phyloP scores from a whole-genome alignment of 805 yeast genomes.

The Scheffersomyces amazonensis region DNA sequence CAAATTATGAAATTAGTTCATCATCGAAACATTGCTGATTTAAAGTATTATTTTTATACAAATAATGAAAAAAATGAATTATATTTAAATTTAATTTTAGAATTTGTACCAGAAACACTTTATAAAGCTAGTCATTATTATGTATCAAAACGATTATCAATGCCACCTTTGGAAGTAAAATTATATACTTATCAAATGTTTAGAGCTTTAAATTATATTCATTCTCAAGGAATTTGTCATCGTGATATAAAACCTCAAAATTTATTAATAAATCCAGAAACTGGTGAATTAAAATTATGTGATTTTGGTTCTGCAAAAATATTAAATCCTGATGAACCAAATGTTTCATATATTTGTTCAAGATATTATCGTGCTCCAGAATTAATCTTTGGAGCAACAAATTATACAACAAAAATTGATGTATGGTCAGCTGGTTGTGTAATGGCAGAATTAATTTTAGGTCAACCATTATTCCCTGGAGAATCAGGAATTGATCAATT shows the following conservation, averaged over 20 bases:
- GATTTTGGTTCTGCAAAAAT: conserved; percentile 97
- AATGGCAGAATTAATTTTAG: conserved; percentile 92
- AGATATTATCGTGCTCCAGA: conserved; percentile 98
- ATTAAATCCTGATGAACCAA: conserved; percentile 85
- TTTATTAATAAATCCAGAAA: conserved; percentile 78
- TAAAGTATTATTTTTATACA: conserved; percentile 83
- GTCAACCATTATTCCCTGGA: conserved; percentile 97
- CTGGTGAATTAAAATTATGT: conserved; percentile 85
- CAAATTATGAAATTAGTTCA: conserved; percentile 90
- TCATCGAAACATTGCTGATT: conserved; percentile 84
- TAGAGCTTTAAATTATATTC: conserved; percentile 78
- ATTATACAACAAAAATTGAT: conserved; percentile 94
- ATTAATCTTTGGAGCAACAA: conserved; percentile 93
- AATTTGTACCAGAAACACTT: conserved; percentile 93
- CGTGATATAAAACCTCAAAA: conserved; percentile 92
- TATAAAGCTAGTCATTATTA: conserved; percentile 87
- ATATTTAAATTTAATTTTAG: conserved; percentile 85
- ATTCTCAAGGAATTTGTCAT: conserved; percentile 80
- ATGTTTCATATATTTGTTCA: conserved; percentile 94
- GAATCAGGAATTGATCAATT: conserved; percentile 97
- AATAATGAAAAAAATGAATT: conserved; percentile 71
- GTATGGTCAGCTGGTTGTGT: conserved; percentile 98
- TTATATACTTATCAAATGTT: conserved; percentile 75
- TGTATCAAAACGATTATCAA: conserved; percentile 64
- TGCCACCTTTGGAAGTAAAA: conserved; percentile 90